Evolutionary conservation across 1,284 basidiomycete genomes (phyloP).

Genomic region (Moesziomyces sp.): DNA sequence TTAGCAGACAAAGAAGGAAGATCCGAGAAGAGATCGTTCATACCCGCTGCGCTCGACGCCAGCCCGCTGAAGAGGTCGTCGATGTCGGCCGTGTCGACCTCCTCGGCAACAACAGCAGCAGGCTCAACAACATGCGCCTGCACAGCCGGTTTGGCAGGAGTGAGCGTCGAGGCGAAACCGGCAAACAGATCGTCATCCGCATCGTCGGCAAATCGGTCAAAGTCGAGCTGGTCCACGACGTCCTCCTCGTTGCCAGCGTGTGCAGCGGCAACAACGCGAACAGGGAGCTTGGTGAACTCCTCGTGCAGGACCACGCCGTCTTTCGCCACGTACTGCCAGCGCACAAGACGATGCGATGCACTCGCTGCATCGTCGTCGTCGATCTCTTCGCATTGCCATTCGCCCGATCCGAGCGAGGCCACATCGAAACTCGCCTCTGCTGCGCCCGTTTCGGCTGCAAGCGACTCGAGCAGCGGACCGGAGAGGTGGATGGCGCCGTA

Average conservation of each 20-base stretch:
- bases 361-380: constrained; percentile 14
- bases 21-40: constrained; percentile 36
- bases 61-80: constrained; percentile 26
- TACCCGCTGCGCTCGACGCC: neutral
- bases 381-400: constrained; percentile 42
- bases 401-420: constrained; percentile 20
- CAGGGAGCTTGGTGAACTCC: constrained; percentile 36
- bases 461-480: constrained; percentile 45
- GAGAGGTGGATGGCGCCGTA: constrained; percentile 60
- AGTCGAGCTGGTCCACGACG: constrained; percentile 35
- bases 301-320: constrained; percentile 46
- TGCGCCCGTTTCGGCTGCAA: constrained; percentile 13
- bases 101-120: neutral
- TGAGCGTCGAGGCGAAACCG: constrained; percentile 22
- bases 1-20: constrained; percentile 11
- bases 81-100: constrained; percentile 28
- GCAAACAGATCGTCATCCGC: constrained; percentile 42
- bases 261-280: constrained; percentile 15
- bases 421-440: constrained; percentile 19
- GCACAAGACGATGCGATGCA: constrained; percentile 25
- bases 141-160: constrained; percentile 7
- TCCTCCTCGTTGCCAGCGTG: constrained; percentile 11
- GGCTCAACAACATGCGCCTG: neutral
- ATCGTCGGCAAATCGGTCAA: constrained; percentile 34
- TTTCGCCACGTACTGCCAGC: constrained; percentile 43